Evolutionary conservation across 2,329 filamentous ascomycete genomes (phyloP), one percentile per base, ranked within the genome.

Genomic region (Bipolaris cookei): DNA sequence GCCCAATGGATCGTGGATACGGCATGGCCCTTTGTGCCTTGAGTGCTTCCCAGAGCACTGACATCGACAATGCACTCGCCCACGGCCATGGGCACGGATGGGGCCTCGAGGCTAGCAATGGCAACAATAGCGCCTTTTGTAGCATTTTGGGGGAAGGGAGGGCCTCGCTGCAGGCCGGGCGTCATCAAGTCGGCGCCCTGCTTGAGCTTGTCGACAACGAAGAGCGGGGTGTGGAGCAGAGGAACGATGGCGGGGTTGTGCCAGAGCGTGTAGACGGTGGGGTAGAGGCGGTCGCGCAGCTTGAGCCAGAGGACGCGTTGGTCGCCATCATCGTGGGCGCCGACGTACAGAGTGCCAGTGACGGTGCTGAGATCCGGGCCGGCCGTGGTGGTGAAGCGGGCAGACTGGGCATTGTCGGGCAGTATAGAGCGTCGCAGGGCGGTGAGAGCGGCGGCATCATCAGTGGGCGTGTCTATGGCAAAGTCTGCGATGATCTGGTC

Each of bases 161-260:
- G 86, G 1, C 87, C 86, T 50, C 84, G 82, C 25, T 86, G 83
- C 13, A 90, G 75, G 7, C 88, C 88, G 1, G 88, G 88, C 1
- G 84, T 88, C 88, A 90, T 90, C 45, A 90, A 77, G 72, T 89
- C 87, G 18, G 88, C 87, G 3, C 88, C 88, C 6, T 82, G 81
- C 55, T 83, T 84, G 7, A 90, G 76, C 73, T 89, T 89, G 58
- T 83, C 79, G 67, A 89, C 83, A 3, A 87, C 84, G 21, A 86
- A 81, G 8, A 81, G 79, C 3, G 85, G 86, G 0, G 88, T 89
- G 63, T 88, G 83, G n/a, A 90, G 79, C 30, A 90, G 72, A 0
- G 88, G 86, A 0, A 89, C 76, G 13, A 90, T 76, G 28, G 80
- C 78, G 3, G 86, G 80, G 64, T 88, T 86, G 54, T 82, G 81